phyloP scores from a whole-genome alignment of 83 land plant genomes.

The Picea mariana region DNA sequence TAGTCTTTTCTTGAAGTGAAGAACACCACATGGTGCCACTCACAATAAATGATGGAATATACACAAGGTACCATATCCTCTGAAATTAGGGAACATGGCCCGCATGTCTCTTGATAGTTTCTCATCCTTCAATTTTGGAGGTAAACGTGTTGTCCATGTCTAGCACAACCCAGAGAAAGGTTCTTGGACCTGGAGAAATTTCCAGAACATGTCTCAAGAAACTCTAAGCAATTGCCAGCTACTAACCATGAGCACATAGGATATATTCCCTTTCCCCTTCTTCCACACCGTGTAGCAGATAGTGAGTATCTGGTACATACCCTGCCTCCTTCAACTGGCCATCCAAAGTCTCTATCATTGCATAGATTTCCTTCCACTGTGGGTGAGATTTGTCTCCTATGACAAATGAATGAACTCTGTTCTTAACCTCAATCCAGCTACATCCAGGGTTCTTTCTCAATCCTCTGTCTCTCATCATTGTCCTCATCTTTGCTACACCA shows the following conservation, averaged over 20 bases:
- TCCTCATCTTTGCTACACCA: slow-evolving; percentile 49
- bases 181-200: not conserved
- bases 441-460: slow-evolving; percentile 59
- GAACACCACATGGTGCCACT: no score
- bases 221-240: slow-evolving; percentile 5
- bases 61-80: no score
- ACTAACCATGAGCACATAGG: not conserved
- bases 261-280: slow-evolving; percentile 9
- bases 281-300: slow-evolving; percentile 13
- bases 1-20: not conserved
- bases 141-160: not conserved
- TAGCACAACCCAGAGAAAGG: not conserved
- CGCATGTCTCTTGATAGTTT: not conserved
- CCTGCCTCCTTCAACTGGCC: slow-evolving; percentile 27
- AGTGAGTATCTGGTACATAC: not conserved
- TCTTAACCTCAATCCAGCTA: slow-evolving; percentile 69
- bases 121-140: not conserved
- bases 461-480: slow-evolving; percentile 33
- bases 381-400: slow-evolving; percentile 47
- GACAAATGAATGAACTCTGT: slow-evolving; percentile 44
- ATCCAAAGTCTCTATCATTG: slow-evolving; percentile 30
- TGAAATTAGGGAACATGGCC: no score
- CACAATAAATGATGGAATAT: no score
- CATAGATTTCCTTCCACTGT: slow-evolving; percentile 37
- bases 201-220: not conserved